Percentiles rank a stretch among this genome's conserved stretches.
phyloP scores from a whole-genome alignment of 805 yeast genomes.

The Hanseniaspora vineae region DNA sequence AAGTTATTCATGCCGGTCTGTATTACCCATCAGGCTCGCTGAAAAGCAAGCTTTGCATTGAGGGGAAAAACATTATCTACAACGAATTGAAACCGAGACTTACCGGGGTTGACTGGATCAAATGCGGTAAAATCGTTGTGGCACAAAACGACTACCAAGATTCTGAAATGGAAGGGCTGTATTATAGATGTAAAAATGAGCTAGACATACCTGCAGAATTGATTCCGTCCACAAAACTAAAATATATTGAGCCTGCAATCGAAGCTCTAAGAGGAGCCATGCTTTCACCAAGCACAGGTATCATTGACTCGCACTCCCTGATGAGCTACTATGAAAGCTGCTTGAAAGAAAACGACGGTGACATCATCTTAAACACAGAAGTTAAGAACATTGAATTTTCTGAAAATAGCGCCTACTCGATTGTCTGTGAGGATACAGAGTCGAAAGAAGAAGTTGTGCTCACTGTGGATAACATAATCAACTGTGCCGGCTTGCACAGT shows the following conservation, averaged over 20 bases:
- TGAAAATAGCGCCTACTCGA: conserved; percentile 17
- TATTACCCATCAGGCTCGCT: conserved; percentile 63
- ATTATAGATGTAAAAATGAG: conserved; percentile 31
- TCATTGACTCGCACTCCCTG: conserved; percentile 67
- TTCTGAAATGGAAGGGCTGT: conserved; percentile 42
- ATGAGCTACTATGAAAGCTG: conserved; percentile 44
- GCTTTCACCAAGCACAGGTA: conserved; percentile 75
- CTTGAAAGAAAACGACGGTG: conserved; percentile 49
- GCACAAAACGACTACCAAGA: conserved; percentile 62
- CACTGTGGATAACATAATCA: conserved; percentile 46
- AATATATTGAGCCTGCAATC: conserved; percentile 50
- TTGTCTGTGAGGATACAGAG: conserved; percentile 20
- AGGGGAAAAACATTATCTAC: conserved; percentile 63
- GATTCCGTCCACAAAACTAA: conserved; percentile 33
- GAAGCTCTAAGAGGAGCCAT: conserved; percentile 48
- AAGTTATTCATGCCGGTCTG: conserved; percentile 85
- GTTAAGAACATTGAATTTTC: conserved; percentile 30
- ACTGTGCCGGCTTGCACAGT: conserved; percentile 73
- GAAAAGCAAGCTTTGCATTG: conserved; percentile 57
- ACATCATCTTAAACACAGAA: conserved; percentile 47
- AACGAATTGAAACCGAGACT: conserved; percentile 25
- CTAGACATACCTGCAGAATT: conserved; percentile 50
- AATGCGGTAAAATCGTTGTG: conserved; percentile 79
- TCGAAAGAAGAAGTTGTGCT: conserved; percentile 28
- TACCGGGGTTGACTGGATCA: conserved; percentile 41